Conservation (phyloP, 2,329 filamentous ascomycete species). For the Colletotrichum lini region DNA sequence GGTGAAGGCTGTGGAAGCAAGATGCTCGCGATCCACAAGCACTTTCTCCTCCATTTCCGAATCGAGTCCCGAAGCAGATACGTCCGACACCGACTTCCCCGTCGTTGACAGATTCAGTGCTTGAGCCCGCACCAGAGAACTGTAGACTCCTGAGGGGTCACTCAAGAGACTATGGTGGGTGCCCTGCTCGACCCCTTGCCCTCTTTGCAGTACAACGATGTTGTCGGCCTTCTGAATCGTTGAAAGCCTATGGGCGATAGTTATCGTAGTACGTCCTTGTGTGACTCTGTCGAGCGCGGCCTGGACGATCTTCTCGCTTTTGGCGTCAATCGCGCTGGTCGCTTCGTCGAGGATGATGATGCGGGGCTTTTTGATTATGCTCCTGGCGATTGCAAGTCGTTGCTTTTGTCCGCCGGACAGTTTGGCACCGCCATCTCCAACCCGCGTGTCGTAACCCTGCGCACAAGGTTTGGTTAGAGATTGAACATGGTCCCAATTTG, state of each 20-base stretch:
- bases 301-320: slow-evolving; percentile 56
- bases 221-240: slow-evolving; percentile 52
- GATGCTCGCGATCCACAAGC: slow-evolving; percentile 5
- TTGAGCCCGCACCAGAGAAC: slow-evolving; percentile 46
- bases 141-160: slow-evolving; percentile 44
- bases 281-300: slow-evolving; percentile 48
- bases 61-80: slow-evolving; percentile 6
- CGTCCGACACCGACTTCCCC: slow-evolving; percentile 3
- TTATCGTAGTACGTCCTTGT: slow-evolving; percentile 44
- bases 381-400: slow-evolving; percentile 73
- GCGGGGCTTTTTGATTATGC: slow-evolving; percentile 71
- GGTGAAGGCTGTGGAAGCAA: neutral
- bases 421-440: slow-evolving; percentile 72
- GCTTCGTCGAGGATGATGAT: slow-evolving; percentile 77
- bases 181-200: slow-evolving; percentile 59
- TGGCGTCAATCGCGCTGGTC: slow-evolving; percentile 64
- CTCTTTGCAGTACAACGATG: slow-evolving; percentile 60
- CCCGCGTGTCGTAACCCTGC: slow-evolving; percentile 66
- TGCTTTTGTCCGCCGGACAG: slow-evolving; percentile 75
- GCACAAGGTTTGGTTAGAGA: neutral
- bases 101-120: slow-evolving; percentile 24
- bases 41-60: slow-evolving; percentile 21
- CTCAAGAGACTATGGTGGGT: slow-evolving; percentile 43
- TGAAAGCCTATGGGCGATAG: slow-evolving; percentile 47
- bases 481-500: neutral